Percentiles rank a stretch among this genome's conserved stretches.
These are phyloP conservation scores for Paracamarosporium sp. DNA, from an alignment of 2,329 filamentous ascomycete genomes.

Conservation along the genomic window DNA sequence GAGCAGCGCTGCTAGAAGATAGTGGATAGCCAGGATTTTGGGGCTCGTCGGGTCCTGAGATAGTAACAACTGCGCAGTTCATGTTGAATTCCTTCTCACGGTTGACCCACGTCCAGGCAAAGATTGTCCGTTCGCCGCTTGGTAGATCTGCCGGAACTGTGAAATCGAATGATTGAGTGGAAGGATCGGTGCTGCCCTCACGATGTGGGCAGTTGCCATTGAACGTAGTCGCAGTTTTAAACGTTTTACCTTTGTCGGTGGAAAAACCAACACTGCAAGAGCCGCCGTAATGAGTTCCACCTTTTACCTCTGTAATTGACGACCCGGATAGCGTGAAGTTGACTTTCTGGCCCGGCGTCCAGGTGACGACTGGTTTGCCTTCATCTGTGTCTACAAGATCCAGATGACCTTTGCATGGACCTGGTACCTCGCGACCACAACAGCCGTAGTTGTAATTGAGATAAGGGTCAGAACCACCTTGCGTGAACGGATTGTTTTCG, in stretches of 20 bases:
- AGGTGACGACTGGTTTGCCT: conserved; percentile 51
- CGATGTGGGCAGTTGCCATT: conserved; percentile 57
- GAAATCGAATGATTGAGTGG: conserved; percentile 54
- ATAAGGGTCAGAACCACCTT: conserved; percentile 40
- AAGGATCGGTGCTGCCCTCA: conserved; percentile 42
- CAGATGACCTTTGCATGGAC: conserved; percentile 53
- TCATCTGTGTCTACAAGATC: conserved; percentile 52
- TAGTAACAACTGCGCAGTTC: conserved; percentile 55
- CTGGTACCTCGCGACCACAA: conserved; percentile 47
- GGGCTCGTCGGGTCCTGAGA: conserved; percentile 34
- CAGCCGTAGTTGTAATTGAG: conserved; percentile 56
- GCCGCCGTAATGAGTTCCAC: conserved; percentile 55
- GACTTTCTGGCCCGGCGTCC: conserved; percentile 51
- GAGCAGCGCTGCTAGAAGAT: conserved; percentile 9
- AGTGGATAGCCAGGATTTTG: conserved; percentile 13
- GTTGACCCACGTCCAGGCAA: conserved; percentile 58
- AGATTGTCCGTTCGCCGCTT: conserved; percentile 49
- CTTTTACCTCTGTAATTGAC: conserved; percentile 21
- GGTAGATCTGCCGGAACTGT: conserved; percentile 53
- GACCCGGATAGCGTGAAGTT: conserved; percentile 49
- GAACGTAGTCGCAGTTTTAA: conserved; percentile 54
- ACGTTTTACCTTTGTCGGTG: conserved; percentile 51
- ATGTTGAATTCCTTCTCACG: conserved; percentile 55
- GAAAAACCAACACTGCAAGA: conserved; percentile 56
- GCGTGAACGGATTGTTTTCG: conserved; percentile 52